Evolutionary conservation across 352 stramenopile species (phyloP).

Genomic region (Globisporangium heterothallicum): DNA sequence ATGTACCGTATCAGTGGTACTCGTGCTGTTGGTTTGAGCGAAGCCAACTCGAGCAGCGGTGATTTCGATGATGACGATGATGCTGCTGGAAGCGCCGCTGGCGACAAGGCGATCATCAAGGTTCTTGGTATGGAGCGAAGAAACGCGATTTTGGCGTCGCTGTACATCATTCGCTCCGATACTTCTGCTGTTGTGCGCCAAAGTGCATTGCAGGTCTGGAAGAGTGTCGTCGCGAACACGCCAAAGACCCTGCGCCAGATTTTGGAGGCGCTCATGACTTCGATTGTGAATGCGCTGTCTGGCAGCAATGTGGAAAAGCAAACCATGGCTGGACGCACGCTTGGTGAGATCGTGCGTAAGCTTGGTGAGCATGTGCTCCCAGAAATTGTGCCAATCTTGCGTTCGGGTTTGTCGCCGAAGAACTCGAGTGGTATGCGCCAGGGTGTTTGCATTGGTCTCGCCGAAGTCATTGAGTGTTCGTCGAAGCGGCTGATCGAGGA

Average conservation of each 20-base stretch:
- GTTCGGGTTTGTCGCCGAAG: constrained; percentile 83
- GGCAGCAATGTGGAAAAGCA: constrained; percentile 87
- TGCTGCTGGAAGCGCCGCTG: constrained; percentile 70
- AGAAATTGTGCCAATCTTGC: constrained; percentile 97
- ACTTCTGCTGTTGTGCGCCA: constrained; percentile 95
- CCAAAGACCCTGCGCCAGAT: constrained; percentile 97
- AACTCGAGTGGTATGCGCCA: constrained; percentile 75
- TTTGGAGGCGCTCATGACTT: constrained; percentile 93
- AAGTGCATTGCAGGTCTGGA: constrained; percentile 97
- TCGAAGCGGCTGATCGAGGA: constrained; percentile 95
- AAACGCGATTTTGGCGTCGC: constrained; percentile 94
- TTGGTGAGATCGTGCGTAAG: constrained; percentile 99
- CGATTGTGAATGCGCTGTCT: constrained; percentile 95
- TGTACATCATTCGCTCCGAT: constrained; percentile 99
- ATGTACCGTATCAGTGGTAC: constrained; percentile 98
- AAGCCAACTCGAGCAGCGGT: constrained; percentile 29
- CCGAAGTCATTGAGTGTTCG: constrained; percentile 97
- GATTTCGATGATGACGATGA: constrained; percentile 86
- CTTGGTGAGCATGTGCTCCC: constrained; percentile 98
- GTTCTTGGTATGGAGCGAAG: constrained; percentile 91
- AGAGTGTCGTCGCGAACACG: constrained; percentile 98
- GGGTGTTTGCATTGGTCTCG: constrained; percentile 97
- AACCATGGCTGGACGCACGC: constrained; percentile 87
- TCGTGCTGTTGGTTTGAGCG: constrained; percentile 82
- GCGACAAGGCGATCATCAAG: constrained; percentile 85